Base-by-base conservation (phyloP, 371 early-diverging fungal species). In the Mortierella sp. region DNA sequence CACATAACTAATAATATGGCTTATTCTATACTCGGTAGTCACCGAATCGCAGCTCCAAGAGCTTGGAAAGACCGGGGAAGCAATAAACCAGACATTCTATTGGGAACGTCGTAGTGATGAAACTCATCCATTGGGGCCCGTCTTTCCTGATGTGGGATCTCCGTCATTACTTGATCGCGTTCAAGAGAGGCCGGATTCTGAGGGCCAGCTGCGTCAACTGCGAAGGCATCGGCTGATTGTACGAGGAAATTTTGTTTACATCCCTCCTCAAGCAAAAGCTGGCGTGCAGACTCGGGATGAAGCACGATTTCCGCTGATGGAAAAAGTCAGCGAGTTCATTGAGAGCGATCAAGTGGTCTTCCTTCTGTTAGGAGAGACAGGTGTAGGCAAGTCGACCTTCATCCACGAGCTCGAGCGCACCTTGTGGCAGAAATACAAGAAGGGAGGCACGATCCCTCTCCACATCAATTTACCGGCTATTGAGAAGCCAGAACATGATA, bases 331-430 rank as follows among this genome's bases (percentile, higher is more conserved):
- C 1, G 41, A 38, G 8, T 64, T 64, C 31, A 38, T 55, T 6
- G 50, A 9, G 3, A 27, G 42, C 27, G 10, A 43, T 47, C 16
- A 39, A 0, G 26, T 41, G 12, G 64, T 64, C 0, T 23, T 64
- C n/a, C 41, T 64, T 28, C 14, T 64, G 38, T 31, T 64, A 34
- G 64, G 64, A 2, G 56, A 64, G 19, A 47, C 54, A 24, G 64
- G 64, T 38, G 45, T 42, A 34, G 64, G 64, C 8, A 64, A 64
- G 21, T 56, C 64, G 28, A 50, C 56, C 8, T 64, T 64, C 24
- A 64, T 14, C 21, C 14, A 10, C 14, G 23, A 47, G 1, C 24
- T 64, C 9, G 55, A 46, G 28, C 21, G 23, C 30, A 21, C 2
- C 1, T 48, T 64, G 9, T 54, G 54, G 64, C 12, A 42, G 21